These are phyloP conservation scores for Boletus rubropictus DNA, from an alignment of 768 basidiomycete genomes.

Conservation along the genomic window DNA sequence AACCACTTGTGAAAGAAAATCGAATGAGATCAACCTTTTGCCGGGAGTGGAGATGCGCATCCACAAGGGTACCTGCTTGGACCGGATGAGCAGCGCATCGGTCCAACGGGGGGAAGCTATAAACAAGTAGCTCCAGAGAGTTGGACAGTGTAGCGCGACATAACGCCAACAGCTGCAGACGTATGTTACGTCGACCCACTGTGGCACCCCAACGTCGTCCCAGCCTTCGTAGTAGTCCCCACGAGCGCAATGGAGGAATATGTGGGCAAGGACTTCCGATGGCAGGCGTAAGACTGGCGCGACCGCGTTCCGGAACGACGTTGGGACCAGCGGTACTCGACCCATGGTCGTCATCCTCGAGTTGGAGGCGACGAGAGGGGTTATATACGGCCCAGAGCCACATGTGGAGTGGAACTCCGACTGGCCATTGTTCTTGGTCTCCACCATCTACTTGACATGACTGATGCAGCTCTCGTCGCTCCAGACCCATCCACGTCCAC, in stretches of 20 bases:
- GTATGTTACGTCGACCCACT: neutral
- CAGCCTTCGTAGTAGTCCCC: neutral
- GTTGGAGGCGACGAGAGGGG: no score
- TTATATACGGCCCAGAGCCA: no score
- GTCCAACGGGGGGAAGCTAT: neutral
- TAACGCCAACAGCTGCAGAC: conserved; percentile 2
- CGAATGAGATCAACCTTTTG: neutral
- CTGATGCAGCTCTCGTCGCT: conserved; percentile 6
- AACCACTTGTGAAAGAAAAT: neutral
- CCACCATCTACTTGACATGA: no score
- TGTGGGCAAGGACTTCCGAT: neutral
- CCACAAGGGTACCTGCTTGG: neutral
- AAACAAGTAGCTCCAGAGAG: conserved; percentile 2
- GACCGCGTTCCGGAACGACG: neutral
- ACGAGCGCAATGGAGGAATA: conserved; percentile 1
- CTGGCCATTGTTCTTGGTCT: no score
- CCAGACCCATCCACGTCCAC: conserved; percentile 18
- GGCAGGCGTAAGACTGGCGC: neutral
- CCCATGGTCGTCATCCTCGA: neutral
- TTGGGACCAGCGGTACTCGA: neutral
- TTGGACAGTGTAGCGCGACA: neutral
- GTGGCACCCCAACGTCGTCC: neutral
- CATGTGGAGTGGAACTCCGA: no score
- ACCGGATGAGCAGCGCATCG: neutral
- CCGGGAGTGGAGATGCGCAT: neutral